Conservation (phyloP, 306 rosid genomes). For the Casuarina glauca region DNA sequence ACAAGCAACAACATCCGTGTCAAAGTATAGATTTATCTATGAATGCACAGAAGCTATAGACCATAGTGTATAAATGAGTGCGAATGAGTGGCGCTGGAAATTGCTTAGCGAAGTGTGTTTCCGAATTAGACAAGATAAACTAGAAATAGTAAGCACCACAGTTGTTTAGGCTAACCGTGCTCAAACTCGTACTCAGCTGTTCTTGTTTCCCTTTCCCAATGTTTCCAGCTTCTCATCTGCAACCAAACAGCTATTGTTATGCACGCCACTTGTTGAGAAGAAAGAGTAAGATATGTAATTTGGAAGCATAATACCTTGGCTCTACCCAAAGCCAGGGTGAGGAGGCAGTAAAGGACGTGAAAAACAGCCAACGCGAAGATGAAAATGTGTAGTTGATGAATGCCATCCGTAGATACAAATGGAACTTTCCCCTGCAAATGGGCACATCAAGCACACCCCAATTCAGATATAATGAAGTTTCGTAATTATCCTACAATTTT, state of each 20-base stretch:
- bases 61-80: too few species aligned
- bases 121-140: too few species aligned
- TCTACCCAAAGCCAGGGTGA: constrained; percentile 67
- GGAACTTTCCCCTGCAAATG: constrained; percentile 59
- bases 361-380: constrained; percentile 74
- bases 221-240: constrained; percentile 89
- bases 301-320: constrained; percentile 49
- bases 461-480: neutral
- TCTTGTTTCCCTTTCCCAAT: constrained; percentile 85
- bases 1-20: neutral
- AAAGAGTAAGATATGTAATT: neutral
- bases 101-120: neutral
- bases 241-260: neutral
- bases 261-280: neutral
- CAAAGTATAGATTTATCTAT: neutral
- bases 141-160: too few species aligned
- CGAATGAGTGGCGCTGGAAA: too few species aligned
- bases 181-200: constrained; percentile 77
- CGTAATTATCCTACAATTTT: neutral
- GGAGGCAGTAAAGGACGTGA: constrained; percentile 68
- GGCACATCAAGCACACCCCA: neutral
- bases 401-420: constrained; percentile 60
- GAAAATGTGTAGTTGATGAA: constrained; percentile 85
- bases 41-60: too few species aligned
- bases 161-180: constrained; percentile 52